These are phyloP conservation scores for Nannochloris sp. DNA, from an alignment of 139 green algal species.

Conservation along the genomic window DNA sequence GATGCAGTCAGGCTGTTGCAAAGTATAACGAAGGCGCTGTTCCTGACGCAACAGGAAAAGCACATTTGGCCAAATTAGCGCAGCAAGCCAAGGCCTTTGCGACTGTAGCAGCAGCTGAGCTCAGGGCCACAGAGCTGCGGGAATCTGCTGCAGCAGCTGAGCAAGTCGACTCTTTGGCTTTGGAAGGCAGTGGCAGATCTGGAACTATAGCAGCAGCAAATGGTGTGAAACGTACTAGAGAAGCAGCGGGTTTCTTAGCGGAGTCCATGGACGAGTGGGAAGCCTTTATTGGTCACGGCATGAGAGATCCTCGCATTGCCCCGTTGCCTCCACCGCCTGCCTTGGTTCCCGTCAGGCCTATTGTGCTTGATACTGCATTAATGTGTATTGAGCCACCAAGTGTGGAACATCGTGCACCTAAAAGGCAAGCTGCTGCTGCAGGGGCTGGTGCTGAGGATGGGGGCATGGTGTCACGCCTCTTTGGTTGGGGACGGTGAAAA, in stretches of 20 bases:
- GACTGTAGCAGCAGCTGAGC: conserved; percentile 22
- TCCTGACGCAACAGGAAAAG: conserved; percentile 2
- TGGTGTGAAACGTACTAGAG: conserved; percentile 4
- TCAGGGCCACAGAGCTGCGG: conserved; percentile 12
- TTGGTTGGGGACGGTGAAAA: conserved; percentile 20
- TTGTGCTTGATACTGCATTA: conserved; percentile 75
- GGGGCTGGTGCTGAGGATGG: background rate
- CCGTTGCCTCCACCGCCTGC: conserved; percentile 41
- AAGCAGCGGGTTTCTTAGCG: conserved; percentile 36
- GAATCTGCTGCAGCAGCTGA: conserved; percentile 6
- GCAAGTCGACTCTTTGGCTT: conserved; percentile 28
- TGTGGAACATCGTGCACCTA: conserved; percentile 46
- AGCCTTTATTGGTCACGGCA: conserved; percentile 26
- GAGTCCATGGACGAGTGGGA: conserved; percentile 49
- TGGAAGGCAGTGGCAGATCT: conserved; percentile 9
- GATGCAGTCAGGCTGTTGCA: conserved; percentile 17
- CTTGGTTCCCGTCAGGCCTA: conserved; percentile 56
- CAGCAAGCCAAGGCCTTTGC: conserved; percentile 19
- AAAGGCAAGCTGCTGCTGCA: conserved; percentile 1
- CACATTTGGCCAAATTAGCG: conserved; percentile 10
- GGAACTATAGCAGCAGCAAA: background rate
- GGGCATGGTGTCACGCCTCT: conserved; percentile 27
- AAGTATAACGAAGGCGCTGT: conserved; percentile 25
- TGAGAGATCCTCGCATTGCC: conserved; percentile 1
- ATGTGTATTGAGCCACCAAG: conserved; percentile 52